Base-by-base conservation (phyloP, 2,329 filamentous ascomycete genomes). In the Arthrocladium fulminans region DNA sequence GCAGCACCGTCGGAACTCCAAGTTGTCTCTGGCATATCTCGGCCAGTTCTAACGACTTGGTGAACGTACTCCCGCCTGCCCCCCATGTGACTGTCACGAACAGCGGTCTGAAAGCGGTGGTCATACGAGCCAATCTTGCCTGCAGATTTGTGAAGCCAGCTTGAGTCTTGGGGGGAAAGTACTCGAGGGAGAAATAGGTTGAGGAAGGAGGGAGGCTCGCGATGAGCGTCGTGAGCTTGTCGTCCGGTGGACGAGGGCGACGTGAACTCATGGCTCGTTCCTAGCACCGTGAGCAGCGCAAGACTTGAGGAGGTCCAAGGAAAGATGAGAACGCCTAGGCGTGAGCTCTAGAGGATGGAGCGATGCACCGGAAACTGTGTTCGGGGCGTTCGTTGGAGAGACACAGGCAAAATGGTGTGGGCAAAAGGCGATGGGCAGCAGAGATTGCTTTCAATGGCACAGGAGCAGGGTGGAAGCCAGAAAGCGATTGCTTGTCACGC, bases 31-130 rank as follows among this genome's bases (percentile, higher is more conserved):
- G 92, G 67, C 89, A 96, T 60, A 97, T 80, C 70, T 97, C 90
- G 39, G 92, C 92, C 54, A 98, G 77, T 67, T 96, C 88, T 51
- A 98, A 80, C 25, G 88, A 94, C 70, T 95, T 95, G 49, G 79
- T 78, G 3, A 88, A 84, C 0, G 92, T 98, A 55, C 86, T 94
- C 45, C 92, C 92, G 52, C 92, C 92, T 22, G 92, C 92, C 45
- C 92, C 92, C 92, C 92, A 98, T 45, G 92, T 98, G 45, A 98
- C 88, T 50, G 89, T 97, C 53, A 98, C 87, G 63, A 98, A 98
- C 39, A 97, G 77, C 37, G 92, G 92, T 12, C 86, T 84, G 50
- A 98, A 75, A 12, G 88, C 89, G 55, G 87, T 81, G 43, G 92
- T 83, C 92, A 98, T 97, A 64, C 92, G 88, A 65, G 94, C 86